Conservation (phyloP, 2,329 filamentous ascomycete species). For the Sarocladium brachiariae region DNA sequence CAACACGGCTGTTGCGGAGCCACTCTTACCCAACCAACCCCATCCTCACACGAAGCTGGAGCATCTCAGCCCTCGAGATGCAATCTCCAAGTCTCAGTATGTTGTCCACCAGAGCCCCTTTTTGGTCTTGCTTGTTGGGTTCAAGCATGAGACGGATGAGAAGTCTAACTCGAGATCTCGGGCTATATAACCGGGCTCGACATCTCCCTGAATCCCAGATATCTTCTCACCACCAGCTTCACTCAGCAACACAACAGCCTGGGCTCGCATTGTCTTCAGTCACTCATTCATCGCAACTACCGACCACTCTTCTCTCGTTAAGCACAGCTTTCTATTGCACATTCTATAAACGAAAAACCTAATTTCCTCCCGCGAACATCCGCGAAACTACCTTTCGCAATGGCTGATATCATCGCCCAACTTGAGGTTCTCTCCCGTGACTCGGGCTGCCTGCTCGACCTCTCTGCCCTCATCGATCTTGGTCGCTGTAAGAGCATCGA, state of each 20-base stretch:
- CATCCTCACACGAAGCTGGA: constrained; percentile 2
- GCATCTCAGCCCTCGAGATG: background rate
- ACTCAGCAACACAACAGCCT: constrained; percentile 7
- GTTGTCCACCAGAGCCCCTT: constrained; percentile 1
- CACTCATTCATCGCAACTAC: constrained; percentile 11
- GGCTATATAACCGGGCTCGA: constrained; percentile 1
- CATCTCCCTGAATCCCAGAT: background rate
- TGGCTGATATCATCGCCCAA: constrained; percentile 16
- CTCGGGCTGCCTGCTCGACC: constrained; percentile 17
- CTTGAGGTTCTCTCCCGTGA: constrained; percentile 17
- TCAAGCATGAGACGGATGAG: background rate
- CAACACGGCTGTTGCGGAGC: background rate
- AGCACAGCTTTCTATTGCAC: constrained; percentile 7
- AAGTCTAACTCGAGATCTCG: background rate
- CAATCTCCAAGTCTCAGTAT: constrained; percentile 8
- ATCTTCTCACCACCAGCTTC: constrained; percentile 10
- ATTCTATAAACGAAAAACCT: constrained; percentile 7
- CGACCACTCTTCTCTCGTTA: constrained; percentile 11
- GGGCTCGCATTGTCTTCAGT: constrained; percentile 10
- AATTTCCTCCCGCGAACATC: background rate
- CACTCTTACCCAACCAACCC: background rate
- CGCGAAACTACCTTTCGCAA: constrained; percentile 11
- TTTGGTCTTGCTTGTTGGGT: too few relatives aligned
- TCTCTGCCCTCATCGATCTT: constrained; percentile 16
- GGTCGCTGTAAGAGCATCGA: constrained; percentile 17